phyloP scores from a whole-genome alignment of 305 asterid genomes.

The Striga hermonthica region DNA sequence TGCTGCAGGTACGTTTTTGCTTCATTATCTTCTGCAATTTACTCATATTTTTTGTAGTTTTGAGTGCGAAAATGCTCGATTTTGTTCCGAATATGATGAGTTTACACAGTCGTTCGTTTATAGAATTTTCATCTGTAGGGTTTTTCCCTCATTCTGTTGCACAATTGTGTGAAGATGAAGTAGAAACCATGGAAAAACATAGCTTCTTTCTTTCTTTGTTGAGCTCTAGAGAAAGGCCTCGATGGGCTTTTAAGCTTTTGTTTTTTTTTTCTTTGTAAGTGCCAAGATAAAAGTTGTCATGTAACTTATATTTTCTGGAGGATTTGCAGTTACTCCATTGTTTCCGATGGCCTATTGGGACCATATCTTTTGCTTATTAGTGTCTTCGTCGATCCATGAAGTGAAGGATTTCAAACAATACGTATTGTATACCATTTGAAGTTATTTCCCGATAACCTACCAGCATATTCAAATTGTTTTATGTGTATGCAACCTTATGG shows the following conservation, averaged over 20 bases:
- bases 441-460: no score
- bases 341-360: not conserved
- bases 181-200: not conserved
- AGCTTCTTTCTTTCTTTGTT: not conserved
- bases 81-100: constrained; percentile 11
- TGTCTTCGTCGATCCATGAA: not conserved
- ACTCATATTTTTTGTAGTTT: not conserved
- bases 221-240: not conserved
- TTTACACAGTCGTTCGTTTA: constrained; percentile 15
- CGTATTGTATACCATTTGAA: no score
- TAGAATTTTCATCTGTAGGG: constrained; percentile 27
- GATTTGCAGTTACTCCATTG: not conserved
- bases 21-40: constrained; percentile 18
- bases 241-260: constrained; percentile 3
- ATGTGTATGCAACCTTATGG: not conserved
- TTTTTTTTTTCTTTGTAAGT: not conserved
- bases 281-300: not conserved
- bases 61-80: constrained; percentile 17
- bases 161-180: not conserved
- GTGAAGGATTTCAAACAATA: not conserved
- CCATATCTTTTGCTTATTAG: not conserved
- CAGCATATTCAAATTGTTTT: not conserved
- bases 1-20: constrained; percentile 24
- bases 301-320: not conserved
- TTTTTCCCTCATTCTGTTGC: not conserved